These are phyloP conservation scores for Zanthoxylum bungeanum DNA, from an alignment of 345 rosid species.

Conservation along the genomic window DNA sequence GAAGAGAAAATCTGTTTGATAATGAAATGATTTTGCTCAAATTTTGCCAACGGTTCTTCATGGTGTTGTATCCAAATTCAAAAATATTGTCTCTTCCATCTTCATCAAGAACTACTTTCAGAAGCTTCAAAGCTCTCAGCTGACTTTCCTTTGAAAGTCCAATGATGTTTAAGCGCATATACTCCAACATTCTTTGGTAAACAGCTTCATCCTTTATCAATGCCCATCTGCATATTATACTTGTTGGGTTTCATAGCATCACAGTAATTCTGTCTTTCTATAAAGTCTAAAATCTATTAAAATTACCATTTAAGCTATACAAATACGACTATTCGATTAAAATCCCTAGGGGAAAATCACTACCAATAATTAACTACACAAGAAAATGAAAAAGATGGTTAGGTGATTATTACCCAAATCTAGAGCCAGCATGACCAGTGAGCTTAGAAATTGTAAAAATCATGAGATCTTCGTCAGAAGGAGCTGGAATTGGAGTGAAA, in stretches of 20 bases:
- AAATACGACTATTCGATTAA: too few relatives aligned
- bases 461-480: conserved; percentile 46
- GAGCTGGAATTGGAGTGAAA: conserved; percentile 56
- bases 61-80: conserved; percentile 40
- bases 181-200: conserved; percentile 35
- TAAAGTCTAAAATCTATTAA: too few relatives aligned
- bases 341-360: too few relatives aligned
- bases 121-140: conserved; percentile 45
- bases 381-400: too few relatives aligned
- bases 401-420: conserved; percentile 54
- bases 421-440: conserved; percentile 78
- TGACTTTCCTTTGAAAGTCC: conserved; percentile 65
- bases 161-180: conserved; percentile 26
- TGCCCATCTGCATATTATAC: conserved; percentile 72
- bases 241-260: too few relatives aligned
- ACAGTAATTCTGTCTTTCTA: too few relatives aligned
- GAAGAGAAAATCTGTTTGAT: conserved; percentile 53
- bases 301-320: too few relatives aligned
- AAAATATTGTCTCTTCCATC: conserved; percentile 36
- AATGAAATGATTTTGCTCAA: conserved; percentile 27
- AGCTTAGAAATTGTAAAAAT: conserved; percentile 66
- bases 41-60: conserved; percentile 48
- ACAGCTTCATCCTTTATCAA: conserved; percentile 52
- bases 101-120: conserved; percentile 40
- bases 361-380: too few relatives aligned